Conservation (phyloP, 1,284 basidiomycete genomes). For the Gastroboletus turbinatus region DNA sequence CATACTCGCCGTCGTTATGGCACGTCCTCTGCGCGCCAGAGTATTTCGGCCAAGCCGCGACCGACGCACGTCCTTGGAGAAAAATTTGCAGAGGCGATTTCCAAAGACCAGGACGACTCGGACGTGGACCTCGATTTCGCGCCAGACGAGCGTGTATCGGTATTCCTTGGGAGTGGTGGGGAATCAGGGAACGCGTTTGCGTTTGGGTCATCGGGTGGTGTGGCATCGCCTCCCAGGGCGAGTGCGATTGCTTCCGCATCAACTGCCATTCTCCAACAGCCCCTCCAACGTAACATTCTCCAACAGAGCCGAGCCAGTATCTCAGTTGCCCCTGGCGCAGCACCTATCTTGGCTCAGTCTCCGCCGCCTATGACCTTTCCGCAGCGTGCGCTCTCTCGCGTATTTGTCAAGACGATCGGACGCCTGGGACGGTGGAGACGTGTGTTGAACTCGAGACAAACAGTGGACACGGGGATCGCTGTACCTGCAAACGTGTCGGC, state of each 20-base stretch:
- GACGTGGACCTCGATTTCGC: conserved; percentile 76
- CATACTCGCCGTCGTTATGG: conserved; percentile 48
- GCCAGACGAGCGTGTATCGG: conserved; percentile 32
- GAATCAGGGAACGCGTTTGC: conserved; percentile 31
- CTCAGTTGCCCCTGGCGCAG: conserved; percentile 24
- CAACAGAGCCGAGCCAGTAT: conserved; percentile 38
- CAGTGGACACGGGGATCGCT: conserved; percentile 40
- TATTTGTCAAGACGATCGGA: conserved; percentile 79
- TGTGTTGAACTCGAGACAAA: conserved; percentile 60
- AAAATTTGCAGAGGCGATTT: conserved; percentile 60
- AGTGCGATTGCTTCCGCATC: conserved; percentile 29
- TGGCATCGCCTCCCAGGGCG: conserved; percentile 24
- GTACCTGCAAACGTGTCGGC: conserved; percentile 58
- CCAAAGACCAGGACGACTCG: conserved; percentile 54
- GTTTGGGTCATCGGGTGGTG: conserved; percentile 26
- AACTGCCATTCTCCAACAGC: conserved; percentile 38
- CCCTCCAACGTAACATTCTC: conserved; percentile 41
- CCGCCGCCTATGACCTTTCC: conserved; percentile 52
- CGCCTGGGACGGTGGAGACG: conserved; percentile 80
- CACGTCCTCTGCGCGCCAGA: conserved; percentile 33
- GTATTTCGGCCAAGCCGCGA: conserved; percentile 32
- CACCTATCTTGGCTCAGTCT: conserved; percentile 37
- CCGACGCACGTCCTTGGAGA: conserved; percentile 53
- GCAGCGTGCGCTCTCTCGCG: conserved; percentile 68
- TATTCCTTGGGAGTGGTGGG: conserved; percentile 30